Evolutionary conservation across 331 rosid species (phyloP).

Genomic region (Acacia concinna): DNA sequence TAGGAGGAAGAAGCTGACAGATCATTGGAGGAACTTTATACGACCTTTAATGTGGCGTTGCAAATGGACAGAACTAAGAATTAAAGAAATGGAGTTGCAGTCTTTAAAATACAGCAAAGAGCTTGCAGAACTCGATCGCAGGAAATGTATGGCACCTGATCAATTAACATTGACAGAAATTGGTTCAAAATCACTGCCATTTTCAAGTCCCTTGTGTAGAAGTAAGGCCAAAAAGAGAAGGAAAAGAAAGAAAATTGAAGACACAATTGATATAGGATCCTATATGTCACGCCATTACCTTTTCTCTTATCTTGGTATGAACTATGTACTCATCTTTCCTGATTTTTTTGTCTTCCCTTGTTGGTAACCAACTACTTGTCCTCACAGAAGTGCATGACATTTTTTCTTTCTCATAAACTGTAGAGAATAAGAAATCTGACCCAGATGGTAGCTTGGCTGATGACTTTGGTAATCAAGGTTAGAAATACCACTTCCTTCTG

Average conservation of each 20-base stretch:
- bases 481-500: conserved; percentile 25
- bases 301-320: conserved; percentile 76
- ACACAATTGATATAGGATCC: conserved; percentile 57
- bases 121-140: conserved; percentile 56
- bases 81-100: conserved; percentile 68
- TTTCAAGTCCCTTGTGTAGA: conserved; percentile 40
- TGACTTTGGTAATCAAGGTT: conserved; percentile 74
- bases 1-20: conserved; percentile 84
- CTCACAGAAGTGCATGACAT: conserved; percentile 27
- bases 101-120: conserved; percentile 54
- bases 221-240: conserved; percentile 64
- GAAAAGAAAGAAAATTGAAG: conserved; percentile 79
- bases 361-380: conserved; percentile 10
- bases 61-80: conserved; percentile 83
- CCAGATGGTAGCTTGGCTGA: conserved; percentile 61
- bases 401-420: conserved; percentile 30
- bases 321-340: conserved; percentile 34
- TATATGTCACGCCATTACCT: conserved; percentile 69
- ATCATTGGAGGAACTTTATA: conserved; percentile 82
- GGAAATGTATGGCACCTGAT: conserved; percentile 42
- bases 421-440: conserved; percentile 77
- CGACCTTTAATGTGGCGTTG: conserved; percentile 90
- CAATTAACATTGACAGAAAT: conserved; percentile 43
- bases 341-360: conserved; percentile 21
- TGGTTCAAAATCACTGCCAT: conserved; percentile 73